Evolutionary conservation across 2,329 filamentous ascomycete genomes (phyloP).

Genomic region (Fusarium secorum): DNA sequence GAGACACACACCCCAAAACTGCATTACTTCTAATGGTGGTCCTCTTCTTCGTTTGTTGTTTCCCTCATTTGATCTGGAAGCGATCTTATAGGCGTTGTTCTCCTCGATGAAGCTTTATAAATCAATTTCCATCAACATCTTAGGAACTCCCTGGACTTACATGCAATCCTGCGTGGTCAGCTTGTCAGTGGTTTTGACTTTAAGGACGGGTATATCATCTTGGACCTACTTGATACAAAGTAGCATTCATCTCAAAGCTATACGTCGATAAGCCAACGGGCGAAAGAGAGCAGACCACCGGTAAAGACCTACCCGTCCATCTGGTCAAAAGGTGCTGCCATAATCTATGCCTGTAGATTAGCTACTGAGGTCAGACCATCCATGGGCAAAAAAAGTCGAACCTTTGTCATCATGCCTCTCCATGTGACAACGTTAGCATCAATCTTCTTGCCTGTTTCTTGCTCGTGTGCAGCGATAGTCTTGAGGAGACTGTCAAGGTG

Average conservation of each 20-base stretch:
- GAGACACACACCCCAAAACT: constrained; percentile 77
- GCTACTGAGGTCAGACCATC: background rate
- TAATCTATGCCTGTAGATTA: constrained; percentile 68
- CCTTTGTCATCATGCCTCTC: constrained; percentile 99
- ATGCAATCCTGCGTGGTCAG: constrained; percentile 57
- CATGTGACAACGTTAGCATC: constrained; percentile 88
- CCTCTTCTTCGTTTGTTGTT: constrained; percentile 47
- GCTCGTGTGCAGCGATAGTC: constrained; percentile 77
- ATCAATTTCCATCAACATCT: background rate
- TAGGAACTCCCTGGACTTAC: constrained; percentile 48
- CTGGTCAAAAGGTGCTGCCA: constrained; percentile 83
- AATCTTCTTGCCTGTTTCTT: constrained; percentile 69
- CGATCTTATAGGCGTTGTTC: constrained; percentile 76
- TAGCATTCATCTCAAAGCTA: constrained; percentile 96
- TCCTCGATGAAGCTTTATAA: constrained; percentile 87
- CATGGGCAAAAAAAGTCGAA: constrained; percentile 46
- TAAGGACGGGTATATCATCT: constrained; percentile 3
- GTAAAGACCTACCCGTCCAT: constrained; percentile 70
- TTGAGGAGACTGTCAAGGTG: constrained; percentile 86
- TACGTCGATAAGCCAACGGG: constrained; percentile 26
- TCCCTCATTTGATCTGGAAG: constrained; percentile 64
- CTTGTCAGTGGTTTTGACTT: constrained; percentile 9
- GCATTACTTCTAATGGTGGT: constrained; percentile 79
- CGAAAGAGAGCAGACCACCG: background rate
- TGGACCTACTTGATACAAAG: constrained; percentile 79